Percentiles rank a stretch among this genome's conserved stretches.
phyloP scores from a whole-genome alignment of 306 rosid species.

The Prunus armeniaca region DNA sequence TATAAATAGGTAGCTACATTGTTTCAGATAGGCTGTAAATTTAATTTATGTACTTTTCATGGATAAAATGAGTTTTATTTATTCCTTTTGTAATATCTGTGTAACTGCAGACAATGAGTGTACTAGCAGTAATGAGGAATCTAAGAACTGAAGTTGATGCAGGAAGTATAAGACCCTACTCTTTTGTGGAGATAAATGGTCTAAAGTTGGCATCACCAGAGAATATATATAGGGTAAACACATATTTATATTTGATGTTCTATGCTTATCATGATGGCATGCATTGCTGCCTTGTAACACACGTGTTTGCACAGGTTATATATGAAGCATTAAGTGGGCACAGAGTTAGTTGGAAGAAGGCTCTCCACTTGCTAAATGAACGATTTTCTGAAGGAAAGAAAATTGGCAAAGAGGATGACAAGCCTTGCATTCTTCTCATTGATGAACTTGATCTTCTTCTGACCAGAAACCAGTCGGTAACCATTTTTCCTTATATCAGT shows the following conservation, averaged over 20 bases:
- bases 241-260: slow-evolving; percentile 12
- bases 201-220: slow-evolving; percentile 90
- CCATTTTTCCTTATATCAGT: slow-evolving; percentile 44
- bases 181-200: slow-evolving; percentile 94
- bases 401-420: slow-evolving; percentile 54
- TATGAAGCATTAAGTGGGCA: slow-evolving; percentile 88
- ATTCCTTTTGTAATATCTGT: slow-evolving; percentile 6
- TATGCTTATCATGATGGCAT: slow-evolving; percentile 6
- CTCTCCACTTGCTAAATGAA: slow-evolving; percentile 73
- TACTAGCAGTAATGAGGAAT: slow-evolving; percentile 70
- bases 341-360: slow-evolving; percentile 90
- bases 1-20: slow-evolving; percentile 3
- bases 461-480: slow-evolving; percentile 96
- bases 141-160: slow-evolving; percentile 85
- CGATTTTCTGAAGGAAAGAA: slow-evolving; percentile 77
- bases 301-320: slow-evolving; percentile 59
- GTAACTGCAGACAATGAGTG: slow-evolving; percentile 85
- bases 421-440: slow-evolving; percentile 90
- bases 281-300: slow-evolving; percentile 11
- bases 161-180: slow-evolving; percentile 66
- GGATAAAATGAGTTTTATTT: slow-evolving; percentile 11
- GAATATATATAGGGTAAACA: slow-evolving; percentile 72
- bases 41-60: slow-evolving; percentile 6
- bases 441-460: slow-evolving; percentile 98
- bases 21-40: background rate